Evolutionary conservation across 177 flowering plant species (phyloP).

Genomic region (Vitis hybrid): DNA sequence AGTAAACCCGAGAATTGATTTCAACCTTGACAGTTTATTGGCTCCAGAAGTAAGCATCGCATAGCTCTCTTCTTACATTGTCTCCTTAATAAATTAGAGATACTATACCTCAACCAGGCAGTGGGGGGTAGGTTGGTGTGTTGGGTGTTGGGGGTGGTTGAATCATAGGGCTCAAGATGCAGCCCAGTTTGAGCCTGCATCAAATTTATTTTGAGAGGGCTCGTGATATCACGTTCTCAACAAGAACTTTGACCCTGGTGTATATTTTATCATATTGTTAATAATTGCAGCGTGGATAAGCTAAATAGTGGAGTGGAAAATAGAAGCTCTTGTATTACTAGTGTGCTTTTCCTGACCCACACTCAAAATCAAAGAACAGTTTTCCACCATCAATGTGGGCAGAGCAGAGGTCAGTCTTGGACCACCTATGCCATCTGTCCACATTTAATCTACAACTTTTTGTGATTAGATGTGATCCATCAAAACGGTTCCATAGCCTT

Average conservation of each 20-base stretch:
- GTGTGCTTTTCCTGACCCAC: background rate
- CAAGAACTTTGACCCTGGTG: too few relatives aligned
- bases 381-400: conserved; percentile 4
- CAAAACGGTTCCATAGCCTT: background rate
- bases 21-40: conserved; percentile 62
- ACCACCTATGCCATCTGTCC: conserved; percentile 9
- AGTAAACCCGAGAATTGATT: conserved; percentile 74
- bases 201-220: too few relatives aligned
- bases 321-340: background rate
- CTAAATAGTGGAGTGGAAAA: background rate
- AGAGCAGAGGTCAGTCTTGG: conserved; percentile 11
- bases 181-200: too few relatives aligned
- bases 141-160: too few relatives aligned
- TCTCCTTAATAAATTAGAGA: background rate
- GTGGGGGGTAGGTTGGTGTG: too few relatives aligned
- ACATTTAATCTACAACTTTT: conserved; percentile 1
- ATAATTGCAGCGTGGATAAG: background rate
- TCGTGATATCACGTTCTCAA: too few relatives aligned
- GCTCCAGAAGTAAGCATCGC: conserved; percentile 54
- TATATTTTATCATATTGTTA: background rate
- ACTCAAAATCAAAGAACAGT: background rate
- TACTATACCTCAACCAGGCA: background rate
- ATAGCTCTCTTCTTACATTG: background rate
- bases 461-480: background rate
- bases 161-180: too few relatives aligned